Evolutionary conservation across 2,329 filamentous ascomycete genomes (phyloP).

Genomic region (Elsinoe australis): DNA sequence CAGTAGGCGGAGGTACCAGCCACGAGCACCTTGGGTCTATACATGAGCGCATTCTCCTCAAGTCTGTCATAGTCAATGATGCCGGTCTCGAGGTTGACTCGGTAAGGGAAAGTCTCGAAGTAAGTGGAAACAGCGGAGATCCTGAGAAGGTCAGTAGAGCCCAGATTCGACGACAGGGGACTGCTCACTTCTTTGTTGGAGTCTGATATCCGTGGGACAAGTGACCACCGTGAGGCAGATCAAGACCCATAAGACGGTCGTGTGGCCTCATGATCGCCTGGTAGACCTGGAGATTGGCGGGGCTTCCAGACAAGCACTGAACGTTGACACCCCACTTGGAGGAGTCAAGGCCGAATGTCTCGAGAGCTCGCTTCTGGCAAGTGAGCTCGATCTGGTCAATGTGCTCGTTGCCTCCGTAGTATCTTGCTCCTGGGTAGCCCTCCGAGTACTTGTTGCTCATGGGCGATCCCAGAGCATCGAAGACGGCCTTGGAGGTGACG

Average conservation of each 20-base stretch:
- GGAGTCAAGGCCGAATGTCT: slow-evolving; percentile 78
- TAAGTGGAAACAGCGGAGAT: slow-evolving; percentile 99
- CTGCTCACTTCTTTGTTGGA: slow-evolving; percentile 64
- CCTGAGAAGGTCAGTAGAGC: slow-evolving; percentile 24
- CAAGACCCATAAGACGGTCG: slow-evolving; percentile 92
- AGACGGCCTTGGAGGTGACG: slow-evolving; percentile 95
- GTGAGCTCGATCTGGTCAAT: slow-evolving; percentile 94
- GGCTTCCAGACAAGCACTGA: slow-evolving; percentile 66
- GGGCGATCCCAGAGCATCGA: slow-evolving; percentile 88
- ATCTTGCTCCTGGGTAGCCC: slow-evolving; percentile 94
- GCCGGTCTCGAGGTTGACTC: slow-evolving; percentile 80
- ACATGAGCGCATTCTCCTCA: slow-evolving; percentile 77
- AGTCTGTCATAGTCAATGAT: slow-evolving; percentile 92
- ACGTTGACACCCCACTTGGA: slow-evolving; percentile 98
- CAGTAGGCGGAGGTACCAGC: slow-evolving; percentile 94
- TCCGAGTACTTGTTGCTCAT: slow-evolving; percentile 99
- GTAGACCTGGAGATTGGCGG: slow-evolving; percentile 96
- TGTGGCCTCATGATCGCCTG: slow-evolving; percentile 94
- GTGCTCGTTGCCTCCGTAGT: slow-evolving; percentile 98
- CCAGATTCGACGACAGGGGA: background rate
- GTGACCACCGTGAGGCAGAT: slow-evolving; percentile 89
- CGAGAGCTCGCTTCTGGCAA: slow-evolving; percentile 88
- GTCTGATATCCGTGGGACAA: slow-evolving; percentile 97
- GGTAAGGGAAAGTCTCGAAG: slow-evolving; percentile 96
- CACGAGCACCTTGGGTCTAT: slow-evolving; percentile 91